Conservation (phyloP, 2,329 filamentous ascomycete species). For the Fusarium setosum region DNA sequence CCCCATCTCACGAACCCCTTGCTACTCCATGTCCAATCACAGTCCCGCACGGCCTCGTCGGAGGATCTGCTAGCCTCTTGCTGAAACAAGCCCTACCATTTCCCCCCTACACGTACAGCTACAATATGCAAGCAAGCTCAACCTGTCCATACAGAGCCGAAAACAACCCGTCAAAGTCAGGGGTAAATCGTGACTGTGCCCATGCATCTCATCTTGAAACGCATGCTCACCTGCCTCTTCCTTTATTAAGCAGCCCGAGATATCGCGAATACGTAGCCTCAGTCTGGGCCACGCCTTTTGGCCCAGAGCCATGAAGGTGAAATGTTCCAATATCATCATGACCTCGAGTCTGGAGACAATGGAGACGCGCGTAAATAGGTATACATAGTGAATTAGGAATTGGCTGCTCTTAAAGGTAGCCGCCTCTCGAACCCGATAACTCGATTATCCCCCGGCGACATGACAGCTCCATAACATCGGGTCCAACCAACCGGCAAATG, state of each 20-base stretch:
- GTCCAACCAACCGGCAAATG: neutral
- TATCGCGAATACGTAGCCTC: conserved; percentile 3
- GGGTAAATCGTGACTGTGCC: conserved; percentile 6
- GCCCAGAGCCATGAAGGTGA: no score
- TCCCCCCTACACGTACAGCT: conserved; percentile 36
- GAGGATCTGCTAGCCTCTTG: conserved; percentile 39
- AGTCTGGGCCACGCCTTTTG: neutral
- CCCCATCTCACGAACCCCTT: conserved; percentile 15
- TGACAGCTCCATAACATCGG: neutral
- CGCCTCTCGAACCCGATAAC: neutral
- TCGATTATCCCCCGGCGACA: no score
- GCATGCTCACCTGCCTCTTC: conserved; percentile 8
- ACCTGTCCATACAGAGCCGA: neutral
- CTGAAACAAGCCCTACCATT: conserved; percentile 44
- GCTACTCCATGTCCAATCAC: conserved; percentile 32
- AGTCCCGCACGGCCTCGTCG: conserved; percentile 16
- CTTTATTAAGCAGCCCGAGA: conserved; percentile 1
- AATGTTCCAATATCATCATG: no score
- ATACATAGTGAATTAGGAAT: no score
- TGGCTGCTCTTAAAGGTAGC: no score
- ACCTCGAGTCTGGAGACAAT: no score
- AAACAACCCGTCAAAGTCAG: conserved; percentile 9
- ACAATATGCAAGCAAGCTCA: conserved; percentile 28
- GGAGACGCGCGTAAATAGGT: no score
- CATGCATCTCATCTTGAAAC: conserved; percentile 14